phyloP scores from a whole-genome alignment of 352 stramenopile genomes.

The Peronospora destructor region DNA sequence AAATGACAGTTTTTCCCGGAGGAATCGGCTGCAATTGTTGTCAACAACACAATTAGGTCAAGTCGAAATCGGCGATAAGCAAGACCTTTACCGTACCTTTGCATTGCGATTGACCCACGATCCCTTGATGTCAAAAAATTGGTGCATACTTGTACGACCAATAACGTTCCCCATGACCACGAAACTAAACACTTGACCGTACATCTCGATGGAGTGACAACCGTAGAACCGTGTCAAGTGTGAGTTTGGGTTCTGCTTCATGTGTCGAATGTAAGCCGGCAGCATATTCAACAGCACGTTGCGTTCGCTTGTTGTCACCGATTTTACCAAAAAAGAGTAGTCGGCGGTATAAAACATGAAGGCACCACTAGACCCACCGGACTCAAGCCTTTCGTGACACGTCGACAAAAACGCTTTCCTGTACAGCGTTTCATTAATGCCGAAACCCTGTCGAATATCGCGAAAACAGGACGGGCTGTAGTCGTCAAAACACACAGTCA shows the following conservation, averaged over 20 bases:
- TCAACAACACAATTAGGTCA: conserved; percentile 2
- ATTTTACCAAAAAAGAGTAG: conserved; percentile 86
- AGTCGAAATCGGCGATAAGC: background rate
- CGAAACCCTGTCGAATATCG: conserved; percentile 71
- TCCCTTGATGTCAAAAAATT: conserved; percentile 89
- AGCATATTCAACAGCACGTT: conserved; percentile 78
- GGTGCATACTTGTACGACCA: conserved; percentile 73
- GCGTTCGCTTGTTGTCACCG: conserved; percentile 73
- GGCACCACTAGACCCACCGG: conserved; percentile 74
- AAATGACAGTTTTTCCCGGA: conserved; percentile 76
- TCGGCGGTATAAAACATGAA: conserved; percentile 91
- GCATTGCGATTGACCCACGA: conserved; percentile 84
- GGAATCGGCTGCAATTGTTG: conserved; percentile 46
- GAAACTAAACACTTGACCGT: conserved; percentile 83
- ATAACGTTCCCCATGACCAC: conserved; percentile 90
- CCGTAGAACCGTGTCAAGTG: conserved; percentile 87
- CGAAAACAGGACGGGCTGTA: conserved; percentile 67
- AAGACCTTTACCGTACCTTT: conserved; percentile 32
- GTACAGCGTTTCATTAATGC: conserved; percentile 71
- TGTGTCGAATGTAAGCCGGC: conserved; percentile 71
- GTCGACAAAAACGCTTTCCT: conserved; percentile 74
- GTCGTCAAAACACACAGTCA: conserved; percentile 76
- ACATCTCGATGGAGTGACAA: conserved; percentile 88
- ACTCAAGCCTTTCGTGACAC: conserved; percentile 77
- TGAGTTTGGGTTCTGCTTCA: conserved; percentile 70